These are phyloP conservation scores for Petunia secreta DNA, from an alignment of 257 asterid genomes.

Conservation along the genomic window DNA sequence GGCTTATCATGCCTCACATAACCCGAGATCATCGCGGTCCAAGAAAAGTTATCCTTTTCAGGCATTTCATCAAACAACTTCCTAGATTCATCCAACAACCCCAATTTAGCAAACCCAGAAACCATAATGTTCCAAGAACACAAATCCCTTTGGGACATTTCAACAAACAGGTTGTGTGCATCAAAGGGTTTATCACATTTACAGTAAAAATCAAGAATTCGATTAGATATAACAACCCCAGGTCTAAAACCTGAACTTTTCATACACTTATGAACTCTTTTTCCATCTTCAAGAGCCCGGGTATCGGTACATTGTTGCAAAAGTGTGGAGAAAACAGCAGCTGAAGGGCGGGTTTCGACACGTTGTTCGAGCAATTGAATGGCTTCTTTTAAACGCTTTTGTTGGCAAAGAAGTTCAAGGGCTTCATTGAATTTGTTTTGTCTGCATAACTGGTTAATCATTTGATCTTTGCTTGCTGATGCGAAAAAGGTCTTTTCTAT, in stretches of 20 bases:
- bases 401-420: conserved; percentile 49
- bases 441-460: conserved; percentile 25
- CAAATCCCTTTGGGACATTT: conserved; percentile 60
- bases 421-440: conserved; percentile 40
- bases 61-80: conserved; percentile 72
- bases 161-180: conserved; percentile 60
- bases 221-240: conserved; percentile 59
- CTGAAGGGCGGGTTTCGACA: conserved; percentile 38
- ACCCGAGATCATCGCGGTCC: conserved; percentile 85
- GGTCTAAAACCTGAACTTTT: conserved; percentile 52
- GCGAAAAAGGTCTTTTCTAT: conserved; percentile 14
- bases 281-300: conserved; percentile 66
- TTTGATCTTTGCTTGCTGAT: conserved; percentile 27
- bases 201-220: conserved; percentile 62
- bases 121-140: conserved; percentile 83
- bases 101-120: conserved; percentile 59
- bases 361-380: conserved; percentile 45
- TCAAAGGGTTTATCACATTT: conserved; percentile 59
- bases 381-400: conserved; percentile 60
- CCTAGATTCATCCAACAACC: conserved; percentile 56
- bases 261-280: conserved; percentile 50
- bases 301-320: conserved; percentile 56
- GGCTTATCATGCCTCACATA: conserved; percentile 62
- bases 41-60: conserved; percentile 66
- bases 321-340: conserved; percentile 43